phyloP scores from a whole-genome alignment of 352 stramenopile species.

The Phytophthora agathidicida region DNA sequence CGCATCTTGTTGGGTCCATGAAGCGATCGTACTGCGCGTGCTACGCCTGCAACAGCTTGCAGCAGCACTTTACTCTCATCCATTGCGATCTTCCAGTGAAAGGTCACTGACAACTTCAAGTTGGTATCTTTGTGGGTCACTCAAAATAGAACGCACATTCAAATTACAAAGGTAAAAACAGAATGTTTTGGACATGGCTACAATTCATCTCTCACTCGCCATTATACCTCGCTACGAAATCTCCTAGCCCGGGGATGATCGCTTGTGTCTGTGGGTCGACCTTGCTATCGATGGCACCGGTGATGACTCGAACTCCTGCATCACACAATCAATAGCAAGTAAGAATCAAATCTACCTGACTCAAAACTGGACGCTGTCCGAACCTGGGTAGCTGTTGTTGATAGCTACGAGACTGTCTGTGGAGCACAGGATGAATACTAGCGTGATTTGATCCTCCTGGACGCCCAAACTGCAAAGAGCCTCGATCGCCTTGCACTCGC shows the following conservation, averaged over 20 bases:
- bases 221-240: slow-evolving; percentile 55
- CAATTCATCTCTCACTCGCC: neutral
- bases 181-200: slow-evolving; percentile 6
- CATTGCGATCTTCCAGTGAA: slow-evolving; percentile 14
- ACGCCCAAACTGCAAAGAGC: slow-evolving; percentile 29
- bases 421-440: slow-evolving; percentile 40
- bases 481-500: slow-evolving; percentile 41
- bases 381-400: slow-evolving; percentile 45
- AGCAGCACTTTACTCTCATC: slow-evolving; percentile 16
- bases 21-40: slow-evolving; percentile 26
- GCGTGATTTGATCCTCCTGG: slow-evolving; percentile 34
- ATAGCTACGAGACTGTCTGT: slow-evolving; percentile 35
- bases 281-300: slow-evolving; percentile 38
- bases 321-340: neutral
- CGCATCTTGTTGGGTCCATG: slow-evolving; percentile 34
- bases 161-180: slow-evolving; percentile 1
- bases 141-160: neutral
- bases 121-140: slow-evolving; percentile 24
- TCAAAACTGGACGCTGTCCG: too few relatives aligned
- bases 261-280: slow-evolving; percentile 22
- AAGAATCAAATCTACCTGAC: too few relatives aligned
- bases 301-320: slow-evolving; percentile 37
- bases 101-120: slow-evolving; percentile 18
- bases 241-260: slow-evolving; percentile 39
- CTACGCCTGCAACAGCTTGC: slow-evolving; percentile 21